phyloP scores from a whole-genome alignment of 108 stramenopile genomes.

The Asterionellopsis glacialis region DNA sequence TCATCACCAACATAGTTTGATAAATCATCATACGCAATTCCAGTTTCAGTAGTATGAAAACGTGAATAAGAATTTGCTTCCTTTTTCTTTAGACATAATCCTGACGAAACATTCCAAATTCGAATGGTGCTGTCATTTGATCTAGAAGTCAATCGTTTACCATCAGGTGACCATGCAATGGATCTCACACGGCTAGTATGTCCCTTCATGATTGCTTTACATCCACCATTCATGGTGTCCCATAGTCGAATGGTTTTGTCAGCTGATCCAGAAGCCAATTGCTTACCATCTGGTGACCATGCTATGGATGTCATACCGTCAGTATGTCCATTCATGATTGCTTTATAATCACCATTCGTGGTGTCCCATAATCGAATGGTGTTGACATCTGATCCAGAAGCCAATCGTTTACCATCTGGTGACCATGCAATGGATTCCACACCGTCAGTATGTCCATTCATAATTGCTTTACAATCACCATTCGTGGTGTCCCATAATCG shows the following conservation, averaged over 20 bases:
- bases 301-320: not conserved
- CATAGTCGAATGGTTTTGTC: slow-evolving; percentile 1
- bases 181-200: not conserved
- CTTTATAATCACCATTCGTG: too few relatives aligned
- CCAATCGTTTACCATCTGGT: not conserved
- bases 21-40: too few relatives aligned
- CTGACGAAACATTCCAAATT: too few relatives aligned
- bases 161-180: slow-evolving; percentile 6
- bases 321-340: too few relatives aligned
- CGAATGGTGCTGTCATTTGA: not conserved
- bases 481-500: too few relatives aligned
- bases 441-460: not conserved
- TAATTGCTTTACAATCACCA: not conserved
- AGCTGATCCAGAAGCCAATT: slow-evolving; percentile 1
- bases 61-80: too few relatives aligned
- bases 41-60: too few relatives aligned
- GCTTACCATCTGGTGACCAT: not conserved
- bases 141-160: not conserved
- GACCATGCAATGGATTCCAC: not conserved
- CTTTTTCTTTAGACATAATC: too few relatives aligned
- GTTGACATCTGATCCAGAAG: not conserved
- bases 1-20: too few relatives aligned
- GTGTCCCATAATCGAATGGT: slow-evolving; percentile 2
- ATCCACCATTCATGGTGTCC: not conserved
- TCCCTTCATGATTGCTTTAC: not conserved